Evolutionary conservation across 176 grass and related monocot species (phyloP).

Genomic region (Puya raimondii): DNA sequence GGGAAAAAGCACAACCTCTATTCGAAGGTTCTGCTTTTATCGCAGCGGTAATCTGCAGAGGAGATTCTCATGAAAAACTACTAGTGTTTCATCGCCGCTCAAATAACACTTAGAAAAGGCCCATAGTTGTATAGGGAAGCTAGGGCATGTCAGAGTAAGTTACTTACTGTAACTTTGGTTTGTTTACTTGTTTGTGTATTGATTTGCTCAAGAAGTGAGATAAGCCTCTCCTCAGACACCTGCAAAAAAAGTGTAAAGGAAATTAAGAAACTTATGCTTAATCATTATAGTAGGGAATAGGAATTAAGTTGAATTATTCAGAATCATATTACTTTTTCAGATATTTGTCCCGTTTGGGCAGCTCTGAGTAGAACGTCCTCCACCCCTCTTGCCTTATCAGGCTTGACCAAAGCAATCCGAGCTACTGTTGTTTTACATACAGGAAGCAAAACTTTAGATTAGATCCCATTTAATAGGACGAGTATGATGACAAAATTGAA

Average conservation of each 20-base stretch:
- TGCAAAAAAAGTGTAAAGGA: conserved; percentile 16
- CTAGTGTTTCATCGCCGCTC: too few relatives aligned
- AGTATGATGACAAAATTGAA: not conserved
- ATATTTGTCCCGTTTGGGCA: conserved; percentile 77
- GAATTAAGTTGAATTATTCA: conserved; percentile 1
- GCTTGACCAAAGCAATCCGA: conserved; percentile 90
- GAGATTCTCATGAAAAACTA: too few relatives aligned
- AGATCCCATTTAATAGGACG: not conserved
- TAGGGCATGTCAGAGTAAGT: not conserved
- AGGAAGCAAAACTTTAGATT: conserved; percentile 7
- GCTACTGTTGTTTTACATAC: conserved; percentile 34
- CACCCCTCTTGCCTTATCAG: conserved; percentile 95
- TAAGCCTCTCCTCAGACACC: conserved; percentile 87
- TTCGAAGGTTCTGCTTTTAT: too few relatives aligned
- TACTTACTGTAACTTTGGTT: conserved; percentile 90
- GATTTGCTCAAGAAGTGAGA: conserved; percentile 79
- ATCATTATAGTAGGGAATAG: too few relatives aligned
- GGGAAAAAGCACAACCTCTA: too few relatives aligned
- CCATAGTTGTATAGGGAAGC: not conserved
- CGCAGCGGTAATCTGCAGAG: too few relatives aligned
- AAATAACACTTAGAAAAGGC: too few relatives aligned
- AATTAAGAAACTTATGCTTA: conserved; percentile 16
- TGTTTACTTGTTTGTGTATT: conserved; percentile 71
- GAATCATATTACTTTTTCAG: conserved; percentile 63
- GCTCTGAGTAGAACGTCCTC: conserved; percentile 89